Evolutionary conservation across 148 eudicot genomes (phyloP).

Genomic region (Chenopodium suecicum): DNA sequence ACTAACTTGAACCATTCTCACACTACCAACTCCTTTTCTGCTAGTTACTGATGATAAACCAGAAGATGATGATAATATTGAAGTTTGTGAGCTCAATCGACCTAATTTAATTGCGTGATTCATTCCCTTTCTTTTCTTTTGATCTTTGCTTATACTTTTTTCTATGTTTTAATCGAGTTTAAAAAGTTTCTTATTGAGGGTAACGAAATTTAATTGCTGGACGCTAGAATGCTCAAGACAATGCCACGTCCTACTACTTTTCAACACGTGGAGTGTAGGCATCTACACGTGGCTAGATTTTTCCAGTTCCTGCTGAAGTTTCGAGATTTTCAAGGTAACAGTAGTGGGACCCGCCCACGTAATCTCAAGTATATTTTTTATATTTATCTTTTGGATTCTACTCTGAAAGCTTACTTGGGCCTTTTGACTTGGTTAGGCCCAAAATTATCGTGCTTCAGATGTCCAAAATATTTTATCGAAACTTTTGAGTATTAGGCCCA

Average conservation of each 20-base stretch:
- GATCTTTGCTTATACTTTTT: not conserved
- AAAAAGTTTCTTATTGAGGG: not conserved
- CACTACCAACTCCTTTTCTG: not conserved
- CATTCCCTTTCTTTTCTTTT: not conserved
- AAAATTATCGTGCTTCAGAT: not conserved
- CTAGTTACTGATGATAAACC: not conserved
- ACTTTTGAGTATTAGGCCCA: too few species aligned
- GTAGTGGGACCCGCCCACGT: not conserved
- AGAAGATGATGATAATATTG: not conserved
- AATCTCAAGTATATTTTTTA: too few species aligned
- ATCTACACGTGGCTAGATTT: not conserved
- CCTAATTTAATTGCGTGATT: slow-evolving; percentile 15
- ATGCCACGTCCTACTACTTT: not conserved
- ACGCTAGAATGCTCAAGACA: not conserved
- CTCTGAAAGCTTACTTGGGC: not conserved
- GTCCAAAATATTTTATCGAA: not conserved
- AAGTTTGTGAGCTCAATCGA: not conserved
- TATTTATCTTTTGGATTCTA: too few species aligned
- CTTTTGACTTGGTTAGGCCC: not conserved
- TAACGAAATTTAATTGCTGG: not conserved
- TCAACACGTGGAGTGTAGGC: not conserved
- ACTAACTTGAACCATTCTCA: slow-evolving; percentile 10
- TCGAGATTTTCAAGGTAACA: not conserved
- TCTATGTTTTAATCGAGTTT: not conserved
- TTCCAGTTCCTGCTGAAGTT: not conserved